These are phyloP conservation scores for Vinca minor DNA, from an alignment of 257 asterid species.

Conservation along the genomic window DNA sequence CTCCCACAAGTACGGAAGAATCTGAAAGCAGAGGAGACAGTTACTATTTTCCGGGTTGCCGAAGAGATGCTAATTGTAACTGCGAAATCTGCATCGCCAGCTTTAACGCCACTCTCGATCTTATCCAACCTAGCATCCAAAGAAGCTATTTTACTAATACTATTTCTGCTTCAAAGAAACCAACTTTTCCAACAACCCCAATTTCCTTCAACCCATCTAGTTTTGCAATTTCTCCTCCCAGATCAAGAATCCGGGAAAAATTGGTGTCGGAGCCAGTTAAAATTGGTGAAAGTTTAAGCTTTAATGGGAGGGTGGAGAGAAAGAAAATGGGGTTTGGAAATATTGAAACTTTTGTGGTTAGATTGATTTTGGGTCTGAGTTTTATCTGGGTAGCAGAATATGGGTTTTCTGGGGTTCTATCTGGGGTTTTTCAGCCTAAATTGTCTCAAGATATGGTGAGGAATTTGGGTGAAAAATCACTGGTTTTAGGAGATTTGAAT, in stretches of 20 bases:
- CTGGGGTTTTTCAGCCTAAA: slow-evolving; percentile 29
- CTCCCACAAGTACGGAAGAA: slow-evolving; percentile 32
- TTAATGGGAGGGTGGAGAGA: slow-evolving; percentile 26
- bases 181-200: slow-evolving; percentile 42
- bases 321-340: slow-evolving; percentile 27
- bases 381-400: slow-evolving; percentile 35
- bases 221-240: slow-evolving; percentile 43
- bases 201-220: slow-evolving; percentile 32
- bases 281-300: slow-evolving; percentile 20
- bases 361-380: slow-evolving; percentile 32
- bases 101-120: slow-evolving; percentile 77
- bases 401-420: slow-evolving; percentile 41
- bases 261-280: slow-evolving; percentile 26
- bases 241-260: slow-evolving; percentile 13
- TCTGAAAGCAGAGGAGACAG: slow-evolving; percentile 53
- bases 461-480: slow-evolving; percentile 39
- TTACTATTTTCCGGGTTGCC: slow-evolving; percentile 68
- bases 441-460: slow-evolving; percentile 37
- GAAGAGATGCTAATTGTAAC: slow-evolving; percentile 69
- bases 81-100: slow-evolving; percentile 78
- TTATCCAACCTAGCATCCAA: slow-evolving; percentile 42
- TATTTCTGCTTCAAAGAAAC: slow-evolving; percentile 35
- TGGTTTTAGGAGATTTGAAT: slow-evolving; percentile 31
- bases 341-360: slow-evolving; percentile 22
- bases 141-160: slow-evolving; percentile 44